Evolutionary conservation across 1,284 basidiomycete genomes (phyloP).

Genomic region (Pyrrhoderma noxium): DNA sequence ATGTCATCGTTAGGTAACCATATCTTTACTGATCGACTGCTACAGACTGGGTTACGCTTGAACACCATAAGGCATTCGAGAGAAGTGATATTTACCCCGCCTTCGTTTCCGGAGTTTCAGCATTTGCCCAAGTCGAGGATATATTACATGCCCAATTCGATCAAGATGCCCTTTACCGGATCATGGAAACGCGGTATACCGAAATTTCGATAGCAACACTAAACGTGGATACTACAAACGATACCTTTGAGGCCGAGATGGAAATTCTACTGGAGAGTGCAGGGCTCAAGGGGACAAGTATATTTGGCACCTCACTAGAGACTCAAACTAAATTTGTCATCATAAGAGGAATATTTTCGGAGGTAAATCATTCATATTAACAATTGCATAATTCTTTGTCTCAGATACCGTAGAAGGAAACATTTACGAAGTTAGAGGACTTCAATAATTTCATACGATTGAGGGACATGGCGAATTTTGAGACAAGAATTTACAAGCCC

Average conservation of each 20-base stretch:
- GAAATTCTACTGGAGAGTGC: neutral
- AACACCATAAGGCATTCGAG: slow-evolving; percentile 16
- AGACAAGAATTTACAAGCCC: too few relatives aligned
- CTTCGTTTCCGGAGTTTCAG: slow-evolving; percentile 5
- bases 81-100: slow-evolving; percentile 10
- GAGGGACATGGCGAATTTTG: too few relatives aligned
- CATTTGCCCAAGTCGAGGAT: slow-evolving; percentile 9
- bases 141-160: slow-evolving; percentile 12
- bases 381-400: too few relatives aligned
- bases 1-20: neutral
- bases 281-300: too few relatives aligned
- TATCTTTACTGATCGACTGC: neutral
- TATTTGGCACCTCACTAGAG: too few relatives aligned
- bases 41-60: slow-evolving; percentile 14
- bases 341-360: too few relatives aligned
- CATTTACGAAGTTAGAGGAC: too few relatives aligned
- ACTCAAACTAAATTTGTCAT: too few relatives aligned
- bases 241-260: neutral
- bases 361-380: too few relatives aligned
- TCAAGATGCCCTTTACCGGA: slow-evolving; percentile 4
- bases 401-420: too few relatives aligned
- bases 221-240: slow-evolving; percentile 1
- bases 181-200: slow-evolving; percentile 10
- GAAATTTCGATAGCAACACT: slow-evolving; percentile 11
- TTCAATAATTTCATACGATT: too few relatives aligned